Base-by-base conservation (phyloP, 1,284 basidiomycete genomes). In the Fistulina hepatica region DNA sequence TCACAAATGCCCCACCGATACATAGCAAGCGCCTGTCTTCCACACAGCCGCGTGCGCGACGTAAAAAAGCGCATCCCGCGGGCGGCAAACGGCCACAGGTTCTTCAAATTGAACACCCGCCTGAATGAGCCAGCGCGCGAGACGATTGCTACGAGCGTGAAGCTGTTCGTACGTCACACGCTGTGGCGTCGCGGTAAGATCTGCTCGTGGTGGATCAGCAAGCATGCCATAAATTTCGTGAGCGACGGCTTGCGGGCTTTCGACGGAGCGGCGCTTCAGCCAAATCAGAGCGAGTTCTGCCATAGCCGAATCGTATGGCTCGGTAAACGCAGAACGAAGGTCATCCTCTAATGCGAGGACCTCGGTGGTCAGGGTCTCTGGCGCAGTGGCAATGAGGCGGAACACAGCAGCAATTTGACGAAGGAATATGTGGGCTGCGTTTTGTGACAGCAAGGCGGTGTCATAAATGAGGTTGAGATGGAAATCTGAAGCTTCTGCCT, bases 151-250 rank as follows among this genome's bases (percentile, higher is more conserved):
- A 10, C 28, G 35, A 23, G 17, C 22, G 19, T 37, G 26, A 11
- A 37, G 35, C 35, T 37, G 24, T 23, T 21, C 23, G 17, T 37
- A 37, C 4, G 28, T 31, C 15, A 31, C 28, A 13, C 15, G 19
- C 28, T 31, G 28, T n/a, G 45, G 40, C n/a, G n/a, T n/a, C n/a
- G n/a, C n/a, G n/a, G n/a, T n/a, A n/a, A n/a, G n/a, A n/a, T n/a
- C n/a, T n/a, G n/a, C n/a, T n/a, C n/a, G n/a, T n/a, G n/a, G n/a
- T 22, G 39, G 36, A 11, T 31, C 11, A 12, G 41, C 42, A 21
- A 44, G 15, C 5, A 36, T 35, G 4, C 31, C 31, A 23, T 44
- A 46, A 10, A 46, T 38, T 20, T 46, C 44, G 31, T 46, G 44
- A 3, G 44, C 44, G 16, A 46, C 27, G 8, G 42, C 44, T 23